Evolutionary conservation across 768 basidiomycete species (phyloP), one percentile per base, ranked within the genome.

Genomic region (Lentinula raphanica): DNA sequence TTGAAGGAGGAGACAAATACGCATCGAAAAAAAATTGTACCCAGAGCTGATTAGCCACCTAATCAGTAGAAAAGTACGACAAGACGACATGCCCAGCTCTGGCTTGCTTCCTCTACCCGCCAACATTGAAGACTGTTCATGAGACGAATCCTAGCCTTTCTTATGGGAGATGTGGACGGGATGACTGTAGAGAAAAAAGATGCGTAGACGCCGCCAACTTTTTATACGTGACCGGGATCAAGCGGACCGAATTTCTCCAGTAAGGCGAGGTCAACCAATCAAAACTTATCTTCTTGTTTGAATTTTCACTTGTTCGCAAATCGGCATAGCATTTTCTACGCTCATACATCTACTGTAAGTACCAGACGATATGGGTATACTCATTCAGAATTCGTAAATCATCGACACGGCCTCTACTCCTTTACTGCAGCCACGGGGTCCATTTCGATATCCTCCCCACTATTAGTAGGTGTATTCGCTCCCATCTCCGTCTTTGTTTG

Each of bases 41-140:
- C 48, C 48, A 49, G 25, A 49, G 48, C 48, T 49, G 48, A 49
- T 49, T 49, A 49, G 48, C 12, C 48, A 49, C 48, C 48, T 29
- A 29, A 29, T 17, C 48, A 28, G 48, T 29, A 35, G 28, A 29
- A 49, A 19, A 7, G 15, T 0, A 49, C 48, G 48, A 49, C 27
- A 17, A 49, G 48, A 31, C 25, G 48, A 49, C 48, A 31, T 49
- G 48, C 48, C 48, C 48, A 49, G 48, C 48, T 49, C 48, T 21
- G 15, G 48, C 27, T 13, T 29, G 21, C n/a, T 49, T 35, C 32
- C 27, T 49, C 17, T 49, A 49, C 48, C 5, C 48, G 15, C 19
- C 48, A 49, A 35, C 48, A 49, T 2, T 17, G 25, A 29, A 49
- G 27, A 29, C 27, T 7, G 13, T 21, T 29, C 27, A 49, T 15